Conservation (phyloP, 2,329 filamentous ascomycete genomes). For the Pseudogymnoascus sp. region DNA sequence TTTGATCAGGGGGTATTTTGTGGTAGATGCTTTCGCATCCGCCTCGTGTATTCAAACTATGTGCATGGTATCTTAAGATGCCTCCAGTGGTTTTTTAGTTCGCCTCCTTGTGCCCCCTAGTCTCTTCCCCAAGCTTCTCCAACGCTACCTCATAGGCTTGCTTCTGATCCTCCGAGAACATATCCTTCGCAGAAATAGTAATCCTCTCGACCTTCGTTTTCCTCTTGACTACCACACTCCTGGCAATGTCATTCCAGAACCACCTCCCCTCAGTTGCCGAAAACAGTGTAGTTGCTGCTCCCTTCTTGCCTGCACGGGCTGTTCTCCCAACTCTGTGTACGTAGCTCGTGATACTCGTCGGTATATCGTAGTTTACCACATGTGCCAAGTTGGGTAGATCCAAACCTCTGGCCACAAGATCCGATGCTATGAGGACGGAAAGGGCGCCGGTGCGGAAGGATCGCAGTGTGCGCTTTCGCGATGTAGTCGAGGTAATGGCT, state of each 20-base stretch:
- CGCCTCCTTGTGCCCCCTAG: slow-evolving; percentile 6
- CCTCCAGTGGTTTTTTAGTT: not conserved
- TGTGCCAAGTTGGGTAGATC: slow-evolving; percentile 73
- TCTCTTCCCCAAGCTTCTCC: slow-evolving; percentile 52
- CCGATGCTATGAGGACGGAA: slow-evolving; percentile 78
- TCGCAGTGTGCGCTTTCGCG: slow-evolving; percentile 60
- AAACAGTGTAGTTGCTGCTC: slow-evolving; percentile 80
- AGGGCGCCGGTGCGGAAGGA: slow-evolving; percentile 57
- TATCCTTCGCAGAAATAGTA: slow-evolving; percentile 33
- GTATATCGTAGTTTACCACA: slow-evolving; percentile 91
- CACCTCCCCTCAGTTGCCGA: slow-evolving; percentile 69
- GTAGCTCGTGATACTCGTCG: slow-evolving; percentile 71
- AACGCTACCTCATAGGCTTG: slow-evolving; percentile 46
- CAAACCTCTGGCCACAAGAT: slow-evolving; percentile 85
- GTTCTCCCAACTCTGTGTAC: slow-evolving; percentile 90
- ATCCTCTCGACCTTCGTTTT: slow-evolving; percentile 37
- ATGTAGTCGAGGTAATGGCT: slow-evolving; percentile 69
- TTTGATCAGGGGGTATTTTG: not conserved
- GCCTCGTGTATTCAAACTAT: not conserved
- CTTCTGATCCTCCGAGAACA: slow-evolving; percentile 34
- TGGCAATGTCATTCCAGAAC: slow-evolving; percentile 82
- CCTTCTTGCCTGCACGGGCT: slow-evolving; percentile 67
- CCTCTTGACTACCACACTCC: slow-evolving; percentile 43
- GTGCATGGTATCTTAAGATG: slow-evolving; percentile 5
- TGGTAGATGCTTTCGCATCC: not conserved